Conservation (phyloP, 2,329 filamentous ascomycete genomes). For the Stromatinia cepivora region DNA sequence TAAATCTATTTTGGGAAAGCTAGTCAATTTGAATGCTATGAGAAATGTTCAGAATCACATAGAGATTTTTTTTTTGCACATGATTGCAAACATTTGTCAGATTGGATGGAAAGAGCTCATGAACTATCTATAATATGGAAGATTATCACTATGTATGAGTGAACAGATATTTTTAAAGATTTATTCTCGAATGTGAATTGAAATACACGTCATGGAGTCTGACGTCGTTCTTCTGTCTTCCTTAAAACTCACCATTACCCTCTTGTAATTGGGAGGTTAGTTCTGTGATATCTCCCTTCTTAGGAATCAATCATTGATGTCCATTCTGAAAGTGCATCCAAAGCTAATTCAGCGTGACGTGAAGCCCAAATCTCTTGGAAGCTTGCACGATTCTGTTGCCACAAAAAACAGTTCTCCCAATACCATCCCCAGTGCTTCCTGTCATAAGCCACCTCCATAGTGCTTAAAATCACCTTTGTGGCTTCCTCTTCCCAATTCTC, state of each 20-base stretch:
- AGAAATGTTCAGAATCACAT: not conserved
- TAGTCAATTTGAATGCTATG: not conserved
- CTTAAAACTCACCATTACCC: not conserved
- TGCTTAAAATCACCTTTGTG: not conserved
- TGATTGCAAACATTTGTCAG: fast-evolving
- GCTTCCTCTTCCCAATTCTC: not conserved
- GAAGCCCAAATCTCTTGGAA: not conserved
- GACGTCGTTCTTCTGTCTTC: not conserved
- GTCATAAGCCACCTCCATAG: not conserved
- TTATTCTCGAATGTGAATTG: not conserved
- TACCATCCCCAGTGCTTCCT: not conserved
- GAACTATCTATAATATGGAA: no score
- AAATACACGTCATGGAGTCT: not conserved
- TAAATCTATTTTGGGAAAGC: not conserved
- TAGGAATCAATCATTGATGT: not conserved
- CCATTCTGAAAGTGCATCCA: not conserved
- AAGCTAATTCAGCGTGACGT: not conserved
- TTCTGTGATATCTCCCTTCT: not conserved
- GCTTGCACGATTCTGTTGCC: not conserved
- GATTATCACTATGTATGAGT: no score
- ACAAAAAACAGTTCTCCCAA: not conserved
- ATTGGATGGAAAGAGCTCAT: not conserved
- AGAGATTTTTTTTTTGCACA: not conserved
- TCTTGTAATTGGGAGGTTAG: no score
- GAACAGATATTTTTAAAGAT: fast-evolving